Conservation (phyloP, 2,329 filamentous ascomycete species). For the Phaeophleospora eucalypticola region DNA sequence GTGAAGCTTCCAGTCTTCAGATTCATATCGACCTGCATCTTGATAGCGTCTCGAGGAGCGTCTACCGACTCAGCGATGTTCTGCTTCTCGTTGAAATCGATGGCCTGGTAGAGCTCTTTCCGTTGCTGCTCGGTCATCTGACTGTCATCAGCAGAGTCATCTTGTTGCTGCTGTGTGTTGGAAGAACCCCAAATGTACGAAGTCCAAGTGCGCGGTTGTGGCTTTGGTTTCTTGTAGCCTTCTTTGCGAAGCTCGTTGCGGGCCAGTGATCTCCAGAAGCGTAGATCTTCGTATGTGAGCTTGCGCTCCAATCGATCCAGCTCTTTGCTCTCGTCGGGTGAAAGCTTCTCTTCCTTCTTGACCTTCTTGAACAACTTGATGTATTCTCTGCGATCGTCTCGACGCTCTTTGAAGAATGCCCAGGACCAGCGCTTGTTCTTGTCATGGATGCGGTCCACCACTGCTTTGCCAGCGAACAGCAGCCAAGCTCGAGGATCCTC, state of each 20-base stretch:
- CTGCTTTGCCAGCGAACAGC: constrained; percentile 81
- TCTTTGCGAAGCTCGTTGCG: constrained; percentile 94
- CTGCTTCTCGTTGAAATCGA: constrained; percentile 97
- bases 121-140: constrained; percentile 93
- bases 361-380: constrained; percentile 96
- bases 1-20: constrained; percentile 97
- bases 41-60: constrained; percentile 82
- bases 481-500: constrained; percentile 93
- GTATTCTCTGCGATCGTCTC: constrained; percentile 83
- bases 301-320: constrained; percentile 78
- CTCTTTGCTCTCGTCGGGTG: constrained; percentile 66
- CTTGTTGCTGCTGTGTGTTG: constrained; percentile 32
- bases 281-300: constrained; percentile 86
- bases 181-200: constrained; percentile 82
- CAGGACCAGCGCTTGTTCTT: constrained; percentile 91
- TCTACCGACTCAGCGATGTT: constrained; percentile 84
- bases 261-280: constrained; percentile 93
- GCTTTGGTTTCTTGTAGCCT: constrained; percentile 71
- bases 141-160: constrained; percentile 67
- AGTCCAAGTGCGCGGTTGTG: constrained; percentile 76
- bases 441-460: constrained; percentile 92
- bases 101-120: constrained; percentile 93
- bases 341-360: constrained; percentile 64
- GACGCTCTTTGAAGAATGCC: constrained; percentile 88
- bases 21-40: constrained; percentile 86